Base-by-base conservation (phyloP, 2,329 filamentous ascomycete species). In the Xylariaceae sp. region DNA sequence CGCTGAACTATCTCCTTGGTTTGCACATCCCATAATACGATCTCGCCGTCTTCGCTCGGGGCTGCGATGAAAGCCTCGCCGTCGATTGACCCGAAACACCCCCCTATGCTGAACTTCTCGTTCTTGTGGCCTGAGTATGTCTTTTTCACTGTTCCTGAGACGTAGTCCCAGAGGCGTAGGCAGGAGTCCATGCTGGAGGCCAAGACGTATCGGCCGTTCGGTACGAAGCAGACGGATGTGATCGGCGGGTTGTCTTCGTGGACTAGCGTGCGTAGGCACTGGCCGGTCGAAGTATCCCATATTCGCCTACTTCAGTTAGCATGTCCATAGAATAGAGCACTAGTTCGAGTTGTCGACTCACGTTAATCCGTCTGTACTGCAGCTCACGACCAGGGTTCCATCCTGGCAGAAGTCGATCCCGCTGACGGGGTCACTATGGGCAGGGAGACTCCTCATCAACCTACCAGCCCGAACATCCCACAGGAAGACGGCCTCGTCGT, bases 61-160 rank as follows among this genome's bases (percentile, higher is more conserved):
- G 87, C 88, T 0, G 85, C 88, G 15, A 92, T 81, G 64, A 95
- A 95, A 0, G 76, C 61, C 39, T 57, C 59, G 21, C 68, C 64
- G 3, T 64, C 68, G 58, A 87, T 86, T 1, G 82, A 78, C 12
- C 89, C 92, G 67, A 97, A 96, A 39, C 86, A 86, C 3, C 91
- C 89, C 2, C 83, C 83, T n/a, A 97, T 79, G 60, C 89, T 92
- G 71, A 88, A 97, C 57, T 86, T 86, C 51, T 83, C 79, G 69
- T 99, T 99, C 51, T 76, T 74, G 66, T 97, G 94, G 0, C 94
- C 94, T 69, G 96, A 91, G 71, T 97, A 99, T 13, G 94, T 99
- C 78, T 99, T 99, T 65, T 96, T 87, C 63, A 94, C 94, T 26
- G 85, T 84, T 7, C 92, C 92, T 36, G 90, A 84, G 8, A 95